phyloP scores from a whole-genome alignment of 225 moss, liverwort and hornwort genomes.

The Bryum argenteum region DNA sequence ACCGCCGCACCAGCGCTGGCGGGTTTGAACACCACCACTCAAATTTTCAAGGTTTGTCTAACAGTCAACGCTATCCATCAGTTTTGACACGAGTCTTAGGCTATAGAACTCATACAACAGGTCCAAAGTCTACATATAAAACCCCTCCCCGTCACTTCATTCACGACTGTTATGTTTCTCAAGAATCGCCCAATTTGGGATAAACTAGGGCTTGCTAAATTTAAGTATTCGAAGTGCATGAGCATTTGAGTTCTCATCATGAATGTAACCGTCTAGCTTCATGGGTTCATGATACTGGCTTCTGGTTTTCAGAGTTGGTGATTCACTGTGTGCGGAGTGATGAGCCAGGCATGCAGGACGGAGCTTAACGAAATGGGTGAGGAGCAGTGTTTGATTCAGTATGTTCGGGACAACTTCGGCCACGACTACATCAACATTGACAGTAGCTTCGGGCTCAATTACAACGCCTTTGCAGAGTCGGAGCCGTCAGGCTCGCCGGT shows the following conservation, averaged over 20 bases:
- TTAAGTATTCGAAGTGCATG: not conserved
- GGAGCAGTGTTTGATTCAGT: conserved; percentile 42
- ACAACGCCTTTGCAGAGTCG: conserved; percentile 28
- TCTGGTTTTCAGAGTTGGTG: not conserved
- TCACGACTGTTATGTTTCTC: not conserved
- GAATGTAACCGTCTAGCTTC: not conserved
- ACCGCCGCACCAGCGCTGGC: conserved; percentile 24
- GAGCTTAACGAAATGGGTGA: conserved; percentile 37
- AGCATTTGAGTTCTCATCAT: not conserved
- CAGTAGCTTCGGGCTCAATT: conserved; percentile 17
- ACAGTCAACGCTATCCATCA: conserved; percentile 36
- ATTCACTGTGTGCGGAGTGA: not conserved
- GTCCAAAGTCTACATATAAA: not conserved
- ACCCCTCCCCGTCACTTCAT: not conserved
- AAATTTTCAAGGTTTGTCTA: not conserved
- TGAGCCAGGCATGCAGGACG: conserved; percentile 35
- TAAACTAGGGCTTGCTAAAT: not conserved
- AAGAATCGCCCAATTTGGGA: not conserved
- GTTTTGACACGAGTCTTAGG: conserved; percentile 8
- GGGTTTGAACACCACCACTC: conserved; percentile 19
- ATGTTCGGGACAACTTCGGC: conserved; percentile 38
- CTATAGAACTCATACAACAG: not conserved
- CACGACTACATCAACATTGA: conserved; percentile 29
- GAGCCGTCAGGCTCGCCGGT: conserved; percentile 16
- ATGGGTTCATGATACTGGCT: not conserved